Evolutionary conservation across 768 basidiomycete species (phyloP).

Genomic region (Leucosporidium scottii): DNA sequence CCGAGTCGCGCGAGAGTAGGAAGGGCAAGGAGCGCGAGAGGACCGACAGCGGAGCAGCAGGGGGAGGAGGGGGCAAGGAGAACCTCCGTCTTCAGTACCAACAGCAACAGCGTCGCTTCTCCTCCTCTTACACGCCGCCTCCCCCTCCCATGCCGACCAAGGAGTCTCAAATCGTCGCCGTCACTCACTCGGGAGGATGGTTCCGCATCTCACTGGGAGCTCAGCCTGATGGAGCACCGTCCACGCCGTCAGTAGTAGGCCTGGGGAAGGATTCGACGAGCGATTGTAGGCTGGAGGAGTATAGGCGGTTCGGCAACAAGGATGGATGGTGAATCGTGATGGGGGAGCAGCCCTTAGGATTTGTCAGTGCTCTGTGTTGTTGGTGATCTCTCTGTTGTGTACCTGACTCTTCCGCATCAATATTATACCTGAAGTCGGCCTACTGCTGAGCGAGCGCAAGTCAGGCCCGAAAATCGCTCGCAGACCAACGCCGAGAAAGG

Average conservation of each 20-base stretch:
- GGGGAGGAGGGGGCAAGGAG: conserved; percentile 1
- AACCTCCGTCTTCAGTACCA: not conserved
- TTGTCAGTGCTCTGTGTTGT: not conserved
- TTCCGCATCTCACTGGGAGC: conserved; percentile 66
- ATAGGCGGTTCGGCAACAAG: conserved; percentile 75
- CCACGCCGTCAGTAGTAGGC: conserved; percentile 47
- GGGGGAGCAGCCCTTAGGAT: not conserved
- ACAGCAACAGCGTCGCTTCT: not conserved
- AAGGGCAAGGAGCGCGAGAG: conserved; percentile 37
- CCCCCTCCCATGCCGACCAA: not conserved
- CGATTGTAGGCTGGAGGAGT: conserved; percentile 66
- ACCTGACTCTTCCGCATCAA: not conserved
- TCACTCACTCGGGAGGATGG: conserved; percentile 89
- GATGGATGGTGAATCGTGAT: conserved; percentile 76
- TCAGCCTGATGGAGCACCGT: conserved; percentile 50
- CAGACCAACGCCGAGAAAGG: too few relatives aligned
- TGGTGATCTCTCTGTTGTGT: not conserved
- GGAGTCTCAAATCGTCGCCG: conserved; percentile 71
- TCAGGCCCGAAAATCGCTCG: too few relatives aligned
- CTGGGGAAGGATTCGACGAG: conserved; percentile 47
- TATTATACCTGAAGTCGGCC: not conserved
- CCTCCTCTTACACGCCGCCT: not conserved
- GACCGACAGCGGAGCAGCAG: conserved; percentile 13
- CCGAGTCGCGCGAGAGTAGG: conserved; percentile 37
- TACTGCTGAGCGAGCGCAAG: too few relatives aligned